These are phyloP conservation scores for Tremella fuciformis DNA, from an alignment of 768 basidiomycete species.

Conservation along the genomic window DNA sequence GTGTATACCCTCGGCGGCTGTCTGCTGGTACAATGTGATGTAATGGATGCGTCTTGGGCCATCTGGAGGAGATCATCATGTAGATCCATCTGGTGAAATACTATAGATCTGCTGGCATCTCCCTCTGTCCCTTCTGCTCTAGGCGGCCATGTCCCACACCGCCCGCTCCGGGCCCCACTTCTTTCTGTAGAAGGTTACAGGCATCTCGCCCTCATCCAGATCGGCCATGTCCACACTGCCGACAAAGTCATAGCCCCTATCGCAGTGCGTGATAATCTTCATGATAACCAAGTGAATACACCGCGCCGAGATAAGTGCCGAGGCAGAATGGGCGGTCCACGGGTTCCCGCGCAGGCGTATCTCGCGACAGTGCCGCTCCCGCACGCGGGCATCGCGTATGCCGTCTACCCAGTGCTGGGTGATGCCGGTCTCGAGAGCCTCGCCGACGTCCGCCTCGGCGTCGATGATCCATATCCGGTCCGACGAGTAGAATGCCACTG, in stretches of 20 bases:
- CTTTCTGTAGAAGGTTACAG: constrained; percentile 35
- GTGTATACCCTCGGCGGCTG: background rate
- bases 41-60: no score
- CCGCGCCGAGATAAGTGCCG: constrained; percentile 37
- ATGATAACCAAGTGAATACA: constrained; percentile 43
- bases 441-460: constrained; percentile 44
- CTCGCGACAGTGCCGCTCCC: constrained; percentile 46
- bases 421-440: constrained; percentile 41
- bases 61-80: no score
- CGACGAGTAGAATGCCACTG: constrained; percentile 37
- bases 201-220: constrained; percentile 42
- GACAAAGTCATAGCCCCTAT: constrained; percentile 39
- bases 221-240: constrained; percentile 44
- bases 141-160: constrained; percentile 8
- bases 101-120: no score
- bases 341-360: constrained; percentile 37
- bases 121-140: background rate
- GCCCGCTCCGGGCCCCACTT: constrained; percentile 10
- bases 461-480: constrained; percentile 48
- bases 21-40: no score
- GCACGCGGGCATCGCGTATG: constrained; percentile 33
- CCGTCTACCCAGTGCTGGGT: constrained; percentile 37
- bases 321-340: constrained; percentile 41
- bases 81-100: no score
- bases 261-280: constrained; percentile 34